Conservation (phyloP, 352 stramenopile species). For the Phytophthora chlamydospora region DNA sequence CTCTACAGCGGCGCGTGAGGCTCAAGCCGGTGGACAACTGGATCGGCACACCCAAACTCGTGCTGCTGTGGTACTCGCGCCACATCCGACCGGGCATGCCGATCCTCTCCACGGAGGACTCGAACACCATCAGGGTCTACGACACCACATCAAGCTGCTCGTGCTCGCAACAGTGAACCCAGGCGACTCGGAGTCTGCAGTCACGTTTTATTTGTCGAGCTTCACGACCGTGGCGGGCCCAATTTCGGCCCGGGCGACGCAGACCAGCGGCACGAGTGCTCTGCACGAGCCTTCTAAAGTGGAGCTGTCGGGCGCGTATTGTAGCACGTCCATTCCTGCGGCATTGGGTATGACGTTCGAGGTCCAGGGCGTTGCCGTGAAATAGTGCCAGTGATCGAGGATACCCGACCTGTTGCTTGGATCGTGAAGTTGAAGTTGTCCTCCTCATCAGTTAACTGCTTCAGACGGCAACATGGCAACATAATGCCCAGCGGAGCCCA, state of each 20-base stretch:
- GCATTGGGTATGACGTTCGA: slow-evolving; percentile 16
- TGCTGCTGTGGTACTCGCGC: slow-evolving; percentile 46
- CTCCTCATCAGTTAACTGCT: too few species aligned
- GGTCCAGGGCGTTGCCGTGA: slow-evolving; percentile 7
- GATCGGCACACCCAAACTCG: slow-evolving; percentile 36
- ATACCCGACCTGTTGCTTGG: too few species aligned
- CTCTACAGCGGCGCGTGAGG: slow-evolving; percentile 31
- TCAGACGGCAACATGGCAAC: too few species aligned
- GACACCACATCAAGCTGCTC: slow-evolving; percentile 32
- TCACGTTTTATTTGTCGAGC: slow-evolving; percentile 35
- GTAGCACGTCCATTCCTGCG: too few species aligned
- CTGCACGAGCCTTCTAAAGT: slow-evolving; percentile 29
- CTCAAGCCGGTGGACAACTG: slow-evolving; percentile 1
- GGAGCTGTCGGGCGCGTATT: too few species aligned
- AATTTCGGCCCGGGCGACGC: slow-evolving; percentile 36
- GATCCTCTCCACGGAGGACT: slow-evolving; percentile 36
- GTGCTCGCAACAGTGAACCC: slow-evolving; percentile 42
- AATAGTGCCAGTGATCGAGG: too few species aligned
- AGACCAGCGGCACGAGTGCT: slow-evolving; percentile 28
- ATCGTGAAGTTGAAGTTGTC: too few species aligned
- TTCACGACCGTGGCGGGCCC: slow-evolving; percentile 27
- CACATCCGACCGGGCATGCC: slow-evolving; percentile 49
- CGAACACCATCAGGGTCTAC: slow-evolving; percentile 40
- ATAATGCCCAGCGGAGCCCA: too few species aligned
- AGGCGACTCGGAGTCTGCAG: slow-evolving; percentile 6